Conservation (phyloP, 106 monocot species). For the Iris macrosiphon region DNA sequence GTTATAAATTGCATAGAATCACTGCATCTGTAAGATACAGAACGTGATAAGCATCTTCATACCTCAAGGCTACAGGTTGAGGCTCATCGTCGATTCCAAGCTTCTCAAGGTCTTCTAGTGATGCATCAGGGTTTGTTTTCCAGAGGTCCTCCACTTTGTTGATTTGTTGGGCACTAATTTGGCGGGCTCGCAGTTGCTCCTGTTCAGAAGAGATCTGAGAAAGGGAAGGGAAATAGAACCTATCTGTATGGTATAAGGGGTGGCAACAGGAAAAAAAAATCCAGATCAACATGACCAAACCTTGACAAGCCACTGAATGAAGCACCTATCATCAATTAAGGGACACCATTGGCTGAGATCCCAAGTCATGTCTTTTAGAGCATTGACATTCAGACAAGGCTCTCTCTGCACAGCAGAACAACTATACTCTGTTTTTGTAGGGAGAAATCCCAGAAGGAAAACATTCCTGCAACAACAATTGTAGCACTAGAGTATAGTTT, state of each 20-base stretch:
- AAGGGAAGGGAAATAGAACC: too few relatives aligned
- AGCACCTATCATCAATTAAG: slow-evolving; percentile 86
- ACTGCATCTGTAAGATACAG: neutral
- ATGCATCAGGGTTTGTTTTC: slow-evolving; percentile 93
- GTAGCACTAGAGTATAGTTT: slow-evolving; percentile 94
- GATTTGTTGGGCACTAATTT: slow-evolving; percentile 92
- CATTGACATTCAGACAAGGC: slow-evolving; percentile 87
- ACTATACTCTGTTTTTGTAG: slow-evolving; percentile 84
- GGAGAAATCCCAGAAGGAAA: slow-evolving; percentile 85
- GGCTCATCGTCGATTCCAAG: slow-evolving; percentile 96
- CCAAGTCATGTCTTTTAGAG: slow-evolving; percentile 97
- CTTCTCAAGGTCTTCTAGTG: slow-evolving; percentile 90
- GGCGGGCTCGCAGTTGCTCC: slow-evolving; percentile 82
- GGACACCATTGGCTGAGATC: slow-evolving; percentile 95
- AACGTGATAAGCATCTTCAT: slow-evolving; percentile 95
- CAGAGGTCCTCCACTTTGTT: slow-evolving; percentile 90
- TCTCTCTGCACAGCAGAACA: slow-evolving; percentile 85
- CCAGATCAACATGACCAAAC: slow-evolving; percentile 17
- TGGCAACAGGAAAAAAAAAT: neutral
- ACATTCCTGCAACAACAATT: slow-evolving; percentile 84
- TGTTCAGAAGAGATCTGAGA: slow-evolving; percentile 80
- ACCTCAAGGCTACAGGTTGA: slow-evolving; percentile 61
- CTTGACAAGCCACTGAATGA: slow-evolving; percentile 88
- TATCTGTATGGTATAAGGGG: too few relatives aligned
- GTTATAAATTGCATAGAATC: too few relatives aligned